Evolutionary conservation across 768 basidiomycete genomes (phyloP).

Genomic region (Rhizopogon salebrosus): DNA sequence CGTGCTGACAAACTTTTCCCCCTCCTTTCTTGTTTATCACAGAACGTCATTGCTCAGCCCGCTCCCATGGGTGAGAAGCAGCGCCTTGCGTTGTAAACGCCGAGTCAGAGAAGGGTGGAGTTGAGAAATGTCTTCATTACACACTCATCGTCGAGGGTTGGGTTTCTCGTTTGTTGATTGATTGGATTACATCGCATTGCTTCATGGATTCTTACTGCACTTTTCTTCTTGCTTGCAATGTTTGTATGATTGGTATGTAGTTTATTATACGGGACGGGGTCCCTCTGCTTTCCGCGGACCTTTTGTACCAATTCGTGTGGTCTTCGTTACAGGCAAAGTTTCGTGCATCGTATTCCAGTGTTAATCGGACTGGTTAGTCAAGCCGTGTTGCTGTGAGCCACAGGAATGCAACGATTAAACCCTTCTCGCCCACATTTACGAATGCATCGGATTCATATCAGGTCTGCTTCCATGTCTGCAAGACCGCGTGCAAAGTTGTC

Average conservation of each 20-base stretch:
- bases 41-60: conserved; percentile 13
- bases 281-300: not conserved
- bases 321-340: no score
- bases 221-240: not conserved
- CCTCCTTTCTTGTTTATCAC: conserved; percentile 1
- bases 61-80: conserved; percentile 26
- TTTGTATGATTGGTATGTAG: conserved; percentile 1
- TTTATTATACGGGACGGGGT: conserved; percentile 3
- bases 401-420: no score
- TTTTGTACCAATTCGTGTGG: not conserved
- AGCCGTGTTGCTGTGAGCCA: no score
- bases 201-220: conserved; percentile 1
- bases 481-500: no score
- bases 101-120: not conserved
- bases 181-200: conserved; percentile 1
- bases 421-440: no score
- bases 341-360: no score
- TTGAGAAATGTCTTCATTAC: conserved; percentile 1
- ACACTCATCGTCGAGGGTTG: not conserved
- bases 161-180: not conserved
- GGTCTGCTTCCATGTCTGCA: no score
- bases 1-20: conserved; percentile 3
- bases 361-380: no score
- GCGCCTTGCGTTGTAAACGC: conserved; percentile 18
- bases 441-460: no score